Percentiles rank a stretch among this genome's conserved stretches.
Conservation (phyloP, 371 early-diverging fungal genomes). For the Batrachochytrium dendrobatidis region DNA sequence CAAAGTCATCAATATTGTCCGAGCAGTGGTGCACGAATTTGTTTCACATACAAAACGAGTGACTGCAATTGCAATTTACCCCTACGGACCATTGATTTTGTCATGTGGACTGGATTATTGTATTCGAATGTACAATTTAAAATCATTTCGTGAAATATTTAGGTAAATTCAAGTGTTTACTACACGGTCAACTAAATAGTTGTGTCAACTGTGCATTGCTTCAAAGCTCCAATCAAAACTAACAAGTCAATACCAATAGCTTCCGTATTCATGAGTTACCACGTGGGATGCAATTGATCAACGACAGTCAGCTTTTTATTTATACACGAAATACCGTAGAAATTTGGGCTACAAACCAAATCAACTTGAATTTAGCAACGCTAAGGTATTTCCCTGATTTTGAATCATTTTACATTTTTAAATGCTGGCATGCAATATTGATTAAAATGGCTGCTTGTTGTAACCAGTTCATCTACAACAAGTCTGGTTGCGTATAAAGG, state of each 20-base stretch:
- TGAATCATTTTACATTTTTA: conserved; percentile 3
- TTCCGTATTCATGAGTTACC: conserved; percentile 31
- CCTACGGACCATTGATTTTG: conserved; percentile 30
- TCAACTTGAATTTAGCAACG: conserved; percentile 34
- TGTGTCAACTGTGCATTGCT: conserved; percentile 7
- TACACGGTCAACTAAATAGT: neutral
- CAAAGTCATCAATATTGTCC: conserved; percentile 30
- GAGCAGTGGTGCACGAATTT: conserved; percentile 39
- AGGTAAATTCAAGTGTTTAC: conserved; percentile 22
- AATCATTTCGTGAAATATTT: conserved; percentile 39
- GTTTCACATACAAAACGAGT: conserved; percentile 33
- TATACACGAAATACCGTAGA: conserved; percentile 16
- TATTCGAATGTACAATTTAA: conserved; percentile 36
- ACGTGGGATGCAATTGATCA: conserved; percentile 25
- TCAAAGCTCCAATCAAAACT: neutral
- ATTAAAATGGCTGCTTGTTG: too few species aligned
- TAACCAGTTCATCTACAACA: conserved; percentile 16
- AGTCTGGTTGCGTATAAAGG: conserved; percentile 11
- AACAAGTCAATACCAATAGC: conserved; percentile 10
- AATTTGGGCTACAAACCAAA: conserved; percentile 34
- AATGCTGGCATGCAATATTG: neutral
- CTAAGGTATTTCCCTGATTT: conserved; percentile 24
- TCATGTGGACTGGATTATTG: conserved; percentile 37
- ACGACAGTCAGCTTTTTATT: conserved; percentile 28
- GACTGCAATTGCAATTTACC: conserved; percentile 32